Conservation (phyloP, 257 asterid genomes). For the Ehretia macrophylla region DNA sequence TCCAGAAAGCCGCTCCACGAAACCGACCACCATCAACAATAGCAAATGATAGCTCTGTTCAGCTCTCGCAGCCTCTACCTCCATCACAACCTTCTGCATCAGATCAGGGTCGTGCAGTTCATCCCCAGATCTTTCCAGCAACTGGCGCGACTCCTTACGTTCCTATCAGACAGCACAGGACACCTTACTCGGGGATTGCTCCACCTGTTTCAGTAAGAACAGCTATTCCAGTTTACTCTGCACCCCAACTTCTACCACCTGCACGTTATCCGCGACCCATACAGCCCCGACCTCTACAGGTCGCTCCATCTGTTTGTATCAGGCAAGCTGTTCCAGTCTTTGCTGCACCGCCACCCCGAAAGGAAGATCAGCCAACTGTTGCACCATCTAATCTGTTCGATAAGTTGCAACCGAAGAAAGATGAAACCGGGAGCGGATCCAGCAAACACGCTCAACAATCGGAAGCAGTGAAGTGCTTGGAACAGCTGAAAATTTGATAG, state of each 20-base stretch:
- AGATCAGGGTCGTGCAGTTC: slow-evolving; percentile 21
- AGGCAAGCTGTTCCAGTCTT: slow-evolving; percentile 59
- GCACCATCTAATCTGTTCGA: slow-evolving; percentile 15
- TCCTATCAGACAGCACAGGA: slow-evolving; percentile 39
- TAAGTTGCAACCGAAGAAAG: slow-evolving; percentile 18
- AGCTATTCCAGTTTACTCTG: slow-evolving; percentile 66
- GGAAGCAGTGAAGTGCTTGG: slow-evolving; percentile 62
- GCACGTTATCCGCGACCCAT: slow-evolving; percentile 20
- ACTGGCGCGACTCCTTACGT: slow-evolving; percentile 32
- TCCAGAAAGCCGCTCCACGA: slow-evolving; percentile 29
- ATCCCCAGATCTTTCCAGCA: slow-evolving; percentile 26
- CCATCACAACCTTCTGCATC: slow-evolving; percentile 28
- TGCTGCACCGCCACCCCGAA: slow-evolving; percentile 36
- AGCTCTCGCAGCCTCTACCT: slow-evolving; percentile 25
- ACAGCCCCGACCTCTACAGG: slow-evolving; percentile 35
- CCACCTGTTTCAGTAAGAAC: slow-evolving; percentile 67
- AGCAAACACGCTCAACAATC: slow-evolving; percentile 42
- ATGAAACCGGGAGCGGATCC: slow-evolving; percentile 20
- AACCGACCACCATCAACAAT: slow-evolving; percentile 24
- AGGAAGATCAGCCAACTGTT: slow-evolving; percentile 17
- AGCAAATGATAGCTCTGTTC: slow-evolving; percentile 21
- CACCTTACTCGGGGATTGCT: slow-evolving; percentile 51
- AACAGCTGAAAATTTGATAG: slow-evolving; percentile 62
- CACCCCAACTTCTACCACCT: slow-evolving; percentile 36
- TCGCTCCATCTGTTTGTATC: slow-evolving; percentile 49